A percentile compares a stretch with the other conserved stretches of the same genome.
Evolutionary conservation across 1,139 yeast genomes (phyloP).

Genomic region (Scheffersomyces illinoinensis): DNA sequence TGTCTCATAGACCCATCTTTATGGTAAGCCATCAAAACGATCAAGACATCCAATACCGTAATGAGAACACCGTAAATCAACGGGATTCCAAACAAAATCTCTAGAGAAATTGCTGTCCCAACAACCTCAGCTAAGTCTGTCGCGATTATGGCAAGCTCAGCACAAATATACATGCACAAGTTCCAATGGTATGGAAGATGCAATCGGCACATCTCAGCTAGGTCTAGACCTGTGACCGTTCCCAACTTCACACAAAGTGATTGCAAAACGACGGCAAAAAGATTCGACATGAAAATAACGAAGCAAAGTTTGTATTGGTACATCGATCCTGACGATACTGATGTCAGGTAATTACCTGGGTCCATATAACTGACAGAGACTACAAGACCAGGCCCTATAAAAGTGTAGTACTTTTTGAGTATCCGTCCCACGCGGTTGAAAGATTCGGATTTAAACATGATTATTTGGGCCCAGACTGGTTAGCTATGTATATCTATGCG

Average conservation of each 20-base stretch:
- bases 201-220: conserved; percentile 76
- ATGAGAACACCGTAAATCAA: conserved; percentile 64
- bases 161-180: conserved; percentile 63
- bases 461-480: neutral
- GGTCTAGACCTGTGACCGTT: conserved; percentile 82
- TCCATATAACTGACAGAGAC: conserved; percentile 80
- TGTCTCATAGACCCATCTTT: conserved; percentile 70
- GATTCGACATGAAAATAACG: conserved; percentile 62
- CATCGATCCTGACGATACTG: conserved; percentile 77
- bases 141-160: conserved; percentile 88
- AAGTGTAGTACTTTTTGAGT: conserved; percentile 51
- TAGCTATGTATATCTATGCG: neutral
- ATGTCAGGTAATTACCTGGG: conserved; percentile 80
- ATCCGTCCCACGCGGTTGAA: conserved; percentile 3
- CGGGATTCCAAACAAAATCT: conserved; percentile 68
- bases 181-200: conserved; percentile 63
- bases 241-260: conserved; percentile 74
- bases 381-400: conserved; percentile 79
- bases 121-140: conserved; percentile 93
- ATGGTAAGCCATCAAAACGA: conserved; percentile 66
- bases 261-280: conserved; percentile 73
- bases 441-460: neutral
- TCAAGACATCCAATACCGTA: conserved; percentile 71
- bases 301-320: conserved; percentile 66
- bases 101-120: conserved; percentile 76